Percentiles rank a stretch among this genome's conserved stretches.
phyloP scores from a whole-genome alignment of 2,329 filamentous ascomycete genomes.

The Exophiala viscosa region DNA sequence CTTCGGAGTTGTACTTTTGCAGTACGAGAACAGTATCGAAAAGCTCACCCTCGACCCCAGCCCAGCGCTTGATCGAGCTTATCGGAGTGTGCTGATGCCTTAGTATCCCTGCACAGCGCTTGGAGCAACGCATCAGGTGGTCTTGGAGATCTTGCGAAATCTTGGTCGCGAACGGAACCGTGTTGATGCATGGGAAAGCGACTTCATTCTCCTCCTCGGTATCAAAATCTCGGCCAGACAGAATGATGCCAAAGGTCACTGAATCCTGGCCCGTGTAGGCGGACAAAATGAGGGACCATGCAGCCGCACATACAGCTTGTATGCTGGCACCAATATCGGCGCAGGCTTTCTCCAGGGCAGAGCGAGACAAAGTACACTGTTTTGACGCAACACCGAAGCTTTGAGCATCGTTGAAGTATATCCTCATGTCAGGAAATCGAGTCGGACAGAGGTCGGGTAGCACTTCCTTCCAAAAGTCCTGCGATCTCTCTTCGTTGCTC shows the following conservation, averaged over 20 bases:
- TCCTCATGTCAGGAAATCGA: constrained; percentile 72
- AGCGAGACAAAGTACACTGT: constrained; percentile 40
- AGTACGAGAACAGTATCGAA: constrained; percentile 87
- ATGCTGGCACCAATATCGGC: constrained; percentile 62
- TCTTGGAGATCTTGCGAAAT: constrained; percentile 53
- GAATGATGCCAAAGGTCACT: constrained; percentile 74
- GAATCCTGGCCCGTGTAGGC: constrained; percentile 71
- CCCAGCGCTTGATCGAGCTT: constrained; percentile 67
- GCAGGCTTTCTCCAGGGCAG: constrained; percentile 55
- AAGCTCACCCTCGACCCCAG: constrained; percentile 60
- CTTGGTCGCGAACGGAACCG: constrained; percentile 66
- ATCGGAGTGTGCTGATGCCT: constrained; percentile 71
- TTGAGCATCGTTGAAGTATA: constrained; percentile 45
- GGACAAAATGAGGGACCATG: constrained; percentile 72
- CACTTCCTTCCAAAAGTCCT: constrained; percentile 62
- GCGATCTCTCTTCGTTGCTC: constrained; percentile 27
- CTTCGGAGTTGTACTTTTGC: constrained; percentile 54
- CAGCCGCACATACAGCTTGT: constrained; percentile 70
- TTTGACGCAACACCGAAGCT: constrained; percentile 36
- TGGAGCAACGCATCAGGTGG: constrained; percentile 62
- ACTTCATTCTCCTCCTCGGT: constrained; percentile 55
- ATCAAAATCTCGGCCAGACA: constrained; percentile 66
- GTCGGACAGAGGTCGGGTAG: constrained; percentile 56
- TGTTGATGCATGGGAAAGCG: constrained; percentile 75
- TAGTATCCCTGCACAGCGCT: constrained; percentile 60